Percentiles rank a stretch among this genome's conserved stretches.
Evolutionary conservation across 2,329 filamentous ascomycete genomes (phyloP).

Genomic region (Hypoxylon sp.): DNA sequence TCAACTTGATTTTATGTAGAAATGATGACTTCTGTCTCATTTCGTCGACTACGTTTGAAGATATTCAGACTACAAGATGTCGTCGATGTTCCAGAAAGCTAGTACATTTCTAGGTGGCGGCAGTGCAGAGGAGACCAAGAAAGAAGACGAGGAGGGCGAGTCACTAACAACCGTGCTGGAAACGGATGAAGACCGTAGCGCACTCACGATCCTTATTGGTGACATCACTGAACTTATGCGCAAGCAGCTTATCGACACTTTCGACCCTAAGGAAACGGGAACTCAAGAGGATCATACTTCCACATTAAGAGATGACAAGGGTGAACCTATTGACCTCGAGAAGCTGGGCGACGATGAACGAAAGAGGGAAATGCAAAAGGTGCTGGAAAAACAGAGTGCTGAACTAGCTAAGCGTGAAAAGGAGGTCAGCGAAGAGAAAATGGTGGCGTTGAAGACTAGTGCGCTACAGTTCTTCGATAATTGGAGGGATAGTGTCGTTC

Average conservation of each 20-base stretch:
- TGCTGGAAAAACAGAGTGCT: slow-evolving; percentile 40
- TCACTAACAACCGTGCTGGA: slow-evolving; percentile 50
- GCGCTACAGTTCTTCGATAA: slow-evolving; percentile 51
- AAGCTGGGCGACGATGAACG: slow-evolving; percentile 27
- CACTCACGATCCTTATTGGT: slow-evolving; percentile 50
- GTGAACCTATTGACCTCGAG: slow-evolving; percentile 2
- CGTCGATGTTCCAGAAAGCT: slow-evolving; percentile 49
- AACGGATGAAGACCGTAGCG: slow-evolving; percentile 48
- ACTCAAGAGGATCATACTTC: slow-evolving; percentile 23
- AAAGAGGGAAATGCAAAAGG: slow-evolving; percentile 29
- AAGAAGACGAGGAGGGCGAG: slow-evolving; percentile 47
- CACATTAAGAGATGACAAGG: slow-evolving; percentile 13
- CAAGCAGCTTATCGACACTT: slow-evolving; percentile 43
- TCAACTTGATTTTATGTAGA: not conserved
- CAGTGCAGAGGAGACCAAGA: slow-evolving; percentile 29
- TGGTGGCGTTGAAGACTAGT: slow-evolving; percentile 49
- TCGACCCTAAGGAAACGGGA: slow-evolving; percentile 47
- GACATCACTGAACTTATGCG: slow-evolving; percentile 52
- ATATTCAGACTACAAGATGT: slow-evolving; percentile 34
- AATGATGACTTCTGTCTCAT: not conserved
- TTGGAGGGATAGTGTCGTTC: slow-evolving; percentile 52
- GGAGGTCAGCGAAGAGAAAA: slow-evolving; percentile 48
- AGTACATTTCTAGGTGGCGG: slow-evolving; percentile 42
- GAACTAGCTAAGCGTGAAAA: slow-evolving; percentile 48
- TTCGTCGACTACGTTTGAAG: not conserved